These are phyloP conservation scores for Auricularia sp. DNA, from an alignment of 768 basidiomycete genomes.

Conservation along the genomic window DNA sequence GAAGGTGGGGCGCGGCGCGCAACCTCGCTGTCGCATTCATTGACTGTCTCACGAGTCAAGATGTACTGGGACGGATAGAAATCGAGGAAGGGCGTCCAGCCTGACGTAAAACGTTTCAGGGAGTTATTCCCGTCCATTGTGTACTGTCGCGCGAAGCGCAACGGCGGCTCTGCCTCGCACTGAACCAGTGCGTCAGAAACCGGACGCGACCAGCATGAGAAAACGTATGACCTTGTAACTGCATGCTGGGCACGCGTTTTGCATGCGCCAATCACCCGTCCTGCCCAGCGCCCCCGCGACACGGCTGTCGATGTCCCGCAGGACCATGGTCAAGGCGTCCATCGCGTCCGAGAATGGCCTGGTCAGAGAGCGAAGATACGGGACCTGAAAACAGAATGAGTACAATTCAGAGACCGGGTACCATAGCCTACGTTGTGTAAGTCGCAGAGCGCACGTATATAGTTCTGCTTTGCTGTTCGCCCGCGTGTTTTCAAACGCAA, in stretches of 20 bases:
- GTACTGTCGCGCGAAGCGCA: constrained; percentile 12
- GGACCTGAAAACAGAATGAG: background rate
- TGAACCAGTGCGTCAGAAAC: background rate
- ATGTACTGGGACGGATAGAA: background rate
- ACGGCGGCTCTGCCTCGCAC: constrained; percentile 8
- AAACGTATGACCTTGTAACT: background rate
- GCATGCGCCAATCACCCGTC: background rate
- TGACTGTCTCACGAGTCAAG: background rate
- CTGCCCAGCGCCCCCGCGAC: background rate
- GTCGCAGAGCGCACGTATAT: background rate
- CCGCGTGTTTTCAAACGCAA: background rate
- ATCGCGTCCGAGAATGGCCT: background rate
- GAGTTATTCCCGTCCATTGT: constrained; percentile 15
- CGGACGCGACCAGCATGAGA: background rate
- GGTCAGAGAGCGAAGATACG: background rate
- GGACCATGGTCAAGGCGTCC: background rate
- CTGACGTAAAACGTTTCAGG: background rate
- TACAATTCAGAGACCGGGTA: background rate
- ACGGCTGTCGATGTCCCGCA: background rate
- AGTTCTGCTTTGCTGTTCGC: background rate
- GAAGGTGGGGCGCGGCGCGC: background rate
- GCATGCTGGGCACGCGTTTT: background rate
- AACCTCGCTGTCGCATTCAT: background rate
- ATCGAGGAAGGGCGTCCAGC: background rate
- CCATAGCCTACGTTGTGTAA: background rate